Percentiles rank a stretch among this genome's conserved stretches.
phyloP scores from a whole-genome alignment of 371 early-diverging fungal genomes.

The Basidiobolus heterosporus region DNA sequence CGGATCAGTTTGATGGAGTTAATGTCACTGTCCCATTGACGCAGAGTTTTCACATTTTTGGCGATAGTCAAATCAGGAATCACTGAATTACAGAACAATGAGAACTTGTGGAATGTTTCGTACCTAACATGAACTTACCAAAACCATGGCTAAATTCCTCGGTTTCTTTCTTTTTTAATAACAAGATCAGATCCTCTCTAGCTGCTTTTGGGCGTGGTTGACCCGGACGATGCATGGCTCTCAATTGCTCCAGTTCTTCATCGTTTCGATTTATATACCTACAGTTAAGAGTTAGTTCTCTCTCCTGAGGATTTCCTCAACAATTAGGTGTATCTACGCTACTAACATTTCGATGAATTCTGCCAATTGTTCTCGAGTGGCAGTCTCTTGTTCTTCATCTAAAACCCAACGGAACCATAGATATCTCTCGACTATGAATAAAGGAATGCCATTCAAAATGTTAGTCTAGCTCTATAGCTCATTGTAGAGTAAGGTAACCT shows the following conservation, averaged over 20 bases:
- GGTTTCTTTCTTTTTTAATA: slow-evolving; percentile 21
- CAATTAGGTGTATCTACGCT: neutral
- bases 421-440: slow-evolving; percentile 24
- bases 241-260: slow-evolving; percentile 27
- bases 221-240: slow-evolving; percentile 22
- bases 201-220: slow-evolving; percentile 28
- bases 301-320: no score
- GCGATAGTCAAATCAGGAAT: slow-evolving; percentile 36
- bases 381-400: slow-evolving; percentile 18
- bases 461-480: neutral
- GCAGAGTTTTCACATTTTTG: slow-evolving; percentile 26
- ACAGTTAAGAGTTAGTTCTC: neutral
- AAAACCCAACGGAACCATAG: slow-evolving; percentile 42
- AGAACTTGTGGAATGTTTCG: no score
- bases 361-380: slow-evolving; percentile 26
- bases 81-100: no score
- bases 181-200: slow-evolving; percentile 24
- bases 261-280: slow-evolving; percentile 23
- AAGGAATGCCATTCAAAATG: neutral
- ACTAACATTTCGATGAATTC: slow-evolving; percentile 27
- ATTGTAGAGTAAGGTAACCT: neutral
- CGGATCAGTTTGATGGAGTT: slow-evolving; percentile 18
- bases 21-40: slow-evolving; percentile 39
- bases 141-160: slow-evolving; percentile 36
- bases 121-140: slow-evolving; percentile 18